Base-by-base conservation (phyloP, 805 yeast genomes). In the Candida lessepsii region DNA sequence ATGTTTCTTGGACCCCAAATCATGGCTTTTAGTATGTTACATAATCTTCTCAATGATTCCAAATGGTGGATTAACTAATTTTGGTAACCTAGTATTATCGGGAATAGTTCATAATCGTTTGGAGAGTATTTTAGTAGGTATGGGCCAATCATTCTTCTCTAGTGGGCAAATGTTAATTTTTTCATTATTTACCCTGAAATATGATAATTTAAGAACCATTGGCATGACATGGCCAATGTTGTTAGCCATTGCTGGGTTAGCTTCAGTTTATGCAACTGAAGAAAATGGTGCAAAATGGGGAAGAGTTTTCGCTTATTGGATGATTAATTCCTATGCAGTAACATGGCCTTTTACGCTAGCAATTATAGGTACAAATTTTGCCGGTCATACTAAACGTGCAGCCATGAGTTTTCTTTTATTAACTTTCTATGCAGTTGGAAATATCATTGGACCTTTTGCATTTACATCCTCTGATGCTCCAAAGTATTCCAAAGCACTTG, bases 21-120 rank as follows among this genome's bases (percentile, higher is more conserved):
- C 71, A 48, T 49, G 68, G 70, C 24, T 46, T 47, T 58, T 39
- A 61, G 61, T 46, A 49, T 57, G 48, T 31, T 58, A 41, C 34
- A 63, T 53, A 26, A 50, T 47, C 9, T 46, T 44, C 5, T 31
- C 35, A 9, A 50, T 59, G 45, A 60, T 64, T 35, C 68, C 69
- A 13, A 62, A 61, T 39, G 69, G 70, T 27, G 67, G 65, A 6
- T 31, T 58, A 7, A 61, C 68, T 17, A 62, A 57, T 51, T 50
- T 67, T 48, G 57, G 69, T 41, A 42, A 63, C 40, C 24, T 41
- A 5, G 40, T 44, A 2, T 30, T 42, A 28, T 21, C 18, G 13
- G 28, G 16, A 10, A 39, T 42, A 17, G 46, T 38, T 29, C 42
- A 39, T 21, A 35, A 24, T 18, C 27, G 29, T 30, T 14, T 41